Conservation (phyloP, 1,139 yeast genomes). For the Komagataea norvegica region DNA sequence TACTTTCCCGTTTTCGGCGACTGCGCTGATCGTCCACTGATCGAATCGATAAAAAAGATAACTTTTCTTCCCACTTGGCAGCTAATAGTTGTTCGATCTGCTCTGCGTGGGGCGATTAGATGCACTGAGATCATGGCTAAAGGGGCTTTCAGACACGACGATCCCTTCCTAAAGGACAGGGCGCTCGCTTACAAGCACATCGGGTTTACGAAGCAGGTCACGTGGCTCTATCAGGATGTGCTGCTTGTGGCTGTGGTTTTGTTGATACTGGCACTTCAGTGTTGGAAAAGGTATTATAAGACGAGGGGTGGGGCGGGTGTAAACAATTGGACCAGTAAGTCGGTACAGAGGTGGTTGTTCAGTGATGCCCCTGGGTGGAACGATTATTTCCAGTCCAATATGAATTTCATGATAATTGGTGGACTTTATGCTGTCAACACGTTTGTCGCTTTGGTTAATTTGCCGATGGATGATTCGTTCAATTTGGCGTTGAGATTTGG, state of each 20-base stretch:
- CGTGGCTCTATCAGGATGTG: slow-evolving; percentile 20
- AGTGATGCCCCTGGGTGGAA: slow-evolving; percentile 9
- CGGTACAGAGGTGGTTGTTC: slow-evolving; percentile 11
- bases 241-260: slow-evolving; percentile 3
- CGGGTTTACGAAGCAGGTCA: slow-evolving; percentile 19
- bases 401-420: slow-evolving; percentile 13
- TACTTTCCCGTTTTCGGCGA: not conserved
- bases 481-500: slow-evolving; percentile 25
- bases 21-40: slow-evolving; percentile 2
- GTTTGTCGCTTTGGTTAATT: slow-evolving; percentile 13
- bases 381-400: slow-evolving; percentile 17
- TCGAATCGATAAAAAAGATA: slow-evolving; percentile 4
- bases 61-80: too few species aligned
- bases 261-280: not conserved
- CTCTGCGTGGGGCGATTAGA: too few species aligned
- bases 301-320: not conserved
- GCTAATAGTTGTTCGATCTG: too few species aligned
- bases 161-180: slow-evolving; percentile 22
- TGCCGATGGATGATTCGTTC: slow-evolving; percentile 23
- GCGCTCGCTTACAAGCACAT: slow-evolving; percentile 20
- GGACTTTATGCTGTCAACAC: slow-evolving; percentile 15
- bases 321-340: not conserved
- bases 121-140: slow-evolving; percentile 1
- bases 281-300: not conserved
- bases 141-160: slow-evolving; percentile 17